These are phyloP conservation scores for Colletotrichum acutatum DNA, from an alignment of 2,329 filamentous ascomycete genomes.

Conservation along the genomic window DNA sequence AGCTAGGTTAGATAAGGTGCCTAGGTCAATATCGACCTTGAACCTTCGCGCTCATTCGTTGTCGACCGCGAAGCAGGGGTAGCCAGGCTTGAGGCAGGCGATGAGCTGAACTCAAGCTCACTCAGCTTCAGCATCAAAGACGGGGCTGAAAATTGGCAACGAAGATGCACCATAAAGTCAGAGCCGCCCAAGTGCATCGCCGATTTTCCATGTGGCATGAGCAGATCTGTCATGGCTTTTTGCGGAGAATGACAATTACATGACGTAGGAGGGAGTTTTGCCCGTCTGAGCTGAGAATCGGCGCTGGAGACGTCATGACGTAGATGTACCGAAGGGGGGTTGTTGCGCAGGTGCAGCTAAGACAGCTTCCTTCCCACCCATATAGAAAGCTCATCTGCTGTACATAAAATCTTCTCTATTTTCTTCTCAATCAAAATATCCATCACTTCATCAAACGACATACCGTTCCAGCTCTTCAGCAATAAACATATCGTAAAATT, in stretches of 20 bases:
- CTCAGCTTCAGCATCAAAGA: neutral
- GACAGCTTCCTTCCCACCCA: neutral
- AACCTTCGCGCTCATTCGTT: neutral
- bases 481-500: neutral
- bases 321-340: constrained; percentile 21
- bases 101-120: neutral
- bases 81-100: constrained; percentile 1
- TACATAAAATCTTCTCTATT: neutral
- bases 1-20: neutral
- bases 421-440: neutral
- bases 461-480: neutral
- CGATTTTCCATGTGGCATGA: constrained; percentile 23
- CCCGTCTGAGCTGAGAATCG: constrained; percentile 31
- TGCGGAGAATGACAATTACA: constrained; percentile 25
- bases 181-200: constrained; percentile 8
- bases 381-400: constrained; percentile 12
- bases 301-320: constrained; percentile 32
- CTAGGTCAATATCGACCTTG: neutral
- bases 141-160: constrained; percentile 13
- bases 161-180: neutral
- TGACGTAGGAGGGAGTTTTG: constrained; percentile 31
- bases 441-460: neutral
- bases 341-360: neutral
- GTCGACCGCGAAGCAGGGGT: constrained; percentile 5
- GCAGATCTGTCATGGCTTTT: constrained; percentile 19